Conservation (phyloP, 257 asterid species). For the Nicotiana knightiana region DNA sequence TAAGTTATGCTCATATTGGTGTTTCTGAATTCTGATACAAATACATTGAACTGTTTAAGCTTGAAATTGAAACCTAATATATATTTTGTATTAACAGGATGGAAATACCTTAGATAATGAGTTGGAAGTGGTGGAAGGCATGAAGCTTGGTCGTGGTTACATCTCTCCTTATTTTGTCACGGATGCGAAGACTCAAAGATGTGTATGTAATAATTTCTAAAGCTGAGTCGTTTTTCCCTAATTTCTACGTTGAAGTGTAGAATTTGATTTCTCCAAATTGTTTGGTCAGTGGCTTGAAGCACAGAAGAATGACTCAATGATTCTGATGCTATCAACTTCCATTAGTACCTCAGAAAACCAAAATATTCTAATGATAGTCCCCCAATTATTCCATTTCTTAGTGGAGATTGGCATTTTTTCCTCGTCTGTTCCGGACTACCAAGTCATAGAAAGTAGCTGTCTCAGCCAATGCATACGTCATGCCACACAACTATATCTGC, state of each 20-base stretch:
- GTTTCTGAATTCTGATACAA: neutral
- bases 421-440: neutral
- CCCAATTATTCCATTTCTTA: neutral
- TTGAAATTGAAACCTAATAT: neutral
- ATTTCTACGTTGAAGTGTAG: neutral
- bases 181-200: slow-evolving; percentile 56
- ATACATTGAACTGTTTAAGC: slow-evolving; percentile 4
- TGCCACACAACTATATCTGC: neutral
- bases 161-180: slow-evolving; percentile 88
- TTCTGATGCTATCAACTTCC: neutral
- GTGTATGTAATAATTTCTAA: slow-evolving; percentile 48
- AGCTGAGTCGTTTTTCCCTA: neutral
- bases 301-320: neutral
- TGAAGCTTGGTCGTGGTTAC: slow-evolving; percentile 89
- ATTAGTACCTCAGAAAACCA: neutral
- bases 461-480: neutral
- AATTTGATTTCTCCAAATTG: neutral
- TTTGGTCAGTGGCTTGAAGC: neutral
- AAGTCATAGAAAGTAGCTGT: neutral
- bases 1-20: slow-evolving; percentile 23
- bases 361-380: neutral
- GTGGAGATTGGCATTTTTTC: neutral
- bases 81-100: slow-evolving; percentile 38
- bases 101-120: slow-evolving; percentile 83
- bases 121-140: slow-evolving; percentile 95